Base-by-base conservation (phyloP, 305 asterid genomes). In the Striga hermonthica region DNA sequence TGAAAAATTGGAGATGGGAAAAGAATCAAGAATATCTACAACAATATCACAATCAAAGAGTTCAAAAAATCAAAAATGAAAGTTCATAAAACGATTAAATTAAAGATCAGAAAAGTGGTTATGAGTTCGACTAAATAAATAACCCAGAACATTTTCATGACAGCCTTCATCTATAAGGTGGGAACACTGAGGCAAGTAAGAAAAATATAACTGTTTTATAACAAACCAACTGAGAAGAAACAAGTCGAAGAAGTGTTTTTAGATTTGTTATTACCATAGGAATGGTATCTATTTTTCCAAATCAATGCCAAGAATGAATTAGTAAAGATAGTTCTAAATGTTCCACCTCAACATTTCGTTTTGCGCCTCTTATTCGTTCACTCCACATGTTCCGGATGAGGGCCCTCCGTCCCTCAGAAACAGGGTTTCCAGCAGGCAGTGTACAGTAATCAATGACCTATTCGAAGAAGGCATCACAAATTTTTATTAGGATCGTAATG, bases 361-460 rank as follows among this genome's bases (percentile, higher is more conserved):
- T 91, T 64, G 98, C 76, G 44, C 99, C 99, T 82, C 85, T 87
- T 78, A 94, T 94, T 61, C 99, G 96, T 60, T 94, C 97, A 69
- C 77, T 88, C 99, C 99, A 94, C 99, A 94, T 94, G 72, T 84
- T 86, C 68, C 97, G 97, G 73, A 91, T 84, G 55, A 91, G 97
- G 60, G 79, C 75, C 84, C 89, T 80, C 57, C 95, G 83, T 47
- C 91, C 97, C 79, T 94, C 98, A 64, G 97, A 84, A 80, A 86
- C 93, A 73, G 91, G 69, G 78, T 80, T 88, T 63, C 81, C 95
- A 75, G 76, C 81, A 43, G 97, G 98, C 80, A 94, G 95, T 56
- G 95, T 90, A 78, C 96, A 83, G 74, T 94, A 91, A 70, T 94
- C 97, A 58, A 94, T 84, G 22, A 94, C 98, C 99, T 94, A 75